Evolutionary conservation across 129 eudicot genomes (phyloP).

Genomic region (Lonicera japonica): DNA sequence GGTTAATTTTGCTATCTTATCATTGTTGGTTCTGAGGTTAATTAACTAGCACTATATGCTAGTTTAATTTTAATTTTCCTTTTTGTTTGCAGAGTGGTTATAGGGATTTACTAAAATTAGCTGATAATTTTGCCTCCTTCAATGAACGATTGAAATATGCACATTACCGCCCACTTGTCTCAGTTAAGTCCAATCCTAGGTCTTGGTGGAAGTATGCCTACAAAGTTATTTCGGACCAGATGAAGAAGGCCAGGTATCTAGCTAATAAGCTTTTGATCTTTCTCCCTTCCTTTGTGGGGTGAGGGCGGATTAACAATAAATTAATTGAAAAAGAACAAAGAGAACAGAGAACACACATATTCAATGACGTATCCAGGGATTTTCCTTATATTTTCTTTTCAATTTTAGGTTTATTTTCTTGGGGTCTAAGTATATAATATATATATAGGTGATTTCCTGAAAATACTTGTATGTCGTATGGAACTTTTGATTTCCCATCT

Average conservation of each 20-base stretch:
- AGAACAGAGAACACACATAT: too few species aligned
- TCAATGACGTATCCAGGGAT: too few species aligned
- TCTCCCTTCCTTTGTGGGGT: too few species aligned
- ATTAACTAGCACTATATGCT: neutral
- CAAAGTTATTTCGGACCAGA: constrained; percentile 60
- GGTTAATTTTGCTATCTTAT: constrained; percentile 33
- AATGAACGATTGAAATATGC: constrained; percentile 80
- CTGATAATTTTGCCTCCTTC: constrained; percentile 93
- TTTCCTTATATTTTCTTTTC: too few species aligned
- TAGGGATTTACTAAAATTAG: constrained; percentile 76
- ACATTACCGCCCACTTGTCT: constrained; percentile 76
- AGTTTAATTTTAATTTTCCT: neutral
- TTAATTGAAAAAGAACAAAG: too few species aligned
- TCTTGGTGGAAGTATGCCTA: constrained; percentile 95
- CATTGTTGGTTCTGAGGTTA: constrained; percentile 7
- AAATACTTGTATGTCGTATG: too few species aligned
- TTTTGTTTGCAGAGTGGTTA: constrained; percentile 66
- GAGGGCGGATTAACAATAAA: too few species aligned
- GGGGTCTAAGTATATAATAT: too few species aligned
- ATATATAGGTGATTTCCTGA: too few species aligned
- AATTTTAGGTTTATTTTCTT: too few species aligned
- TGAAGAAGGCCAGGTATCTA: constrained; percentile 79
- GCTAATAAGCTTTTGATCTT: neutral
- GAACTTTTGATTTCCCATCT: too few species aligned
- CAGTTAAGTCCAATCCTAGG: constrained; percentile 72